Conservation (phyloP, 1,139 yeast genomes). For the Saccharomyces hybrid region DNA sequence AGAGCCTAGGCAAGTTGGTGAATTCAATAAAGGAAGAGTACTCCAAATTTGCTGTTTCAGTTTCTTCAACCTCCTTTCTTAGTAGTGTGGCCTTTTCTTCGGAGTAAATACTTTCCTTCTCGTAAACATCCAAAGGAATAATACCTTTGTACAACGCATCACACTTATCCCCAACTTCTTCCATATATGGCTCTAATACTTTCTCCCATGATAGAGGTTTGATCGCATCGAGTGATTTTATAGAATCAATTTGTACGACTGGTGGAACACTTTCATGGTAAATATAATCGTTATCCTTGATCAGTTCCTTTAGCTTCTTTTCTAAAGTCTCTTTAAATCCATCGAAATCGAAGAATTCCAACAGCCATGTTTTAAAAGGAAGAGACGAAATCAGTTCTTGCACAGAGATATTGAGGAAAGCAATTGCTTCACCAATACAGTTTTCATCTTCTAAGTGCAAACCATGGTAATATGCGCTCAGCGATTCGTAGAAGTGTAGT, state of each 20-base stretch:
- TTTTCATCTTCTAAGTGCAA: conserved; percentile 36
- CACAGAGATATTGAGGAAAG: conserved; percentile 50
- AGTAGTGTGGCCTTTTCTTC: conserved; percentile 79
- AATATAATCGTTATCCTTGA: conserved; percentile 82
- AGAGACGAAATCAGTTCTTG: conserved; percentile 21
- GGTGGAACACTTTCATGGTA: conserved; percentile 73
- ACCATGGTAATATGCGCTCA: conserved; percentile 39
- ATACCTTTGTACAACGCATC: conserved; percentile 67
- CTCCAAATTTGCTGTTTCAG: conserved; percentile 76
- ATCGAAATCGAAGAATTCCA: conserved; percentile 31
- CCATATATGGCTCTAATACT: conserved; percentile 41
- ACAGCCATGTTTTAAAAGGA: conserved; percentile 20
- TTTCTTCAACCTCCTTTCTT: conserved; percentile 65
- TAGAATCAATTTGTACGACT: conserved; percentile 44
- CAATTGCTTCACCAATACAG: conserved; percentile 73
- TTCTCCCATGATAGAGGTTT: conserved; percentile 37
- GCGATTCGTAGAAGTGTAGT: conserved; percentile 39
- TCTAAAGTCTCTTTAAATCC: conserved; percentile 25
- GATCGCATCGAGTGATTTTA: conserved; percentile 71
- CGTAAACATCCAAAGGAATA: conserved; percentile 81
- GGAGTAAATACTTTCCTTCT: conserved; percentile 75
- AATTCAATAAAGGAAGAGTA: conserved; percentile 70
- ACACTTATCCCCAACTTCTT: conserved; percentile 43
- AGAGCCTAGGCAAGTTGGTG: conserved; percentile 63
- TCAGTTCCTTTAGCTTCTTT: conserved; percentile 36